Evolutionary conservation across 2,329 filamentous ascomycete species (phyloP), one percentile per base, ranked within the genome.

Genomic region (Neofusicoccum parvum): DNA sequence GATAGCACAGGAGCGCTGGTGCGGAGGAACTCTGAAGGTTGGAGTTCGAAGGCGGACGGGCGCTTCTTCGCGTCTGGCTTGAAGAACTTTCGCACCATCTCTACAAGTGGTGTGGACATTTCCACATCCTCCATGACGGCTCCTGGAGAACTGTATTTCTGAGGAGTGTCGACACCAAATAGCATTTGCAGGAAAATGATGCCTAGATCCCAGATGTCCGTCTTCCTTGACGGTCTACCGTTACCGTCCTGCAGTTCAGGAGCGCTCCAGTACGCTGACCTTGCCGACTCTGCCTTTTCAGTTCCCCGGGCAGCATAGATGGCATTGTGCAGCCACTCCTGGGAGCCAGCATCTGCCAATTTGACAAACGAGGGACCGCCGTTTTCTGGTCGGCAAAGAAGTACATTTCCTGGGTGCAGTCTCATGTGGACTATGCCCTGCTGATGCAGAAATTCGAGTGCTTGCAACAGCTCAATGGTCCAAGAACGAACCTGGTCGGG

Each of bases 151-250:
- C 89, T 88, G 76, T 95, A 94, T 66, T 89, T 90, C 66, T 90
- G 85, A 17, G 90, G 83, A 6, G 92, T 86, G 69, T 92, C 88
- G 39, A 92, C 83, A 2, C 95, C 95, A 75, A 97, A 94, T 3
- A 95, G 86, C 92, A 98, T 97, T 75, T 99, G 94, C 45, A 97
- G 78, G 71, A 97, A 91, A 5, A 97, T 86, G 36, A 97, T 87
- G 4, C 95, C 95, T 72, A 99, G 88, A 70, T 97, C 92, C 95
- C 95, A 99, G 9, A 98, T 87, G 75, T 98, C 95, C 0, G 92
- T 92, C 76, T 97, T 97, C 72, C 79, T 90, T 83, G 76, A 90
- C 62, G 76, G 76, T 43, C 76, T 74, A 27, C 36, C 39, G 73
- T 82, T 36, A 84, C 84, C 34, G 86, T 89, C 66, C 85, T 86